Evolutionary conservation across 108 stramenopile genomes (phyloP).

Genomic region (Cyclotella choctawhatcheeana): DNA sequence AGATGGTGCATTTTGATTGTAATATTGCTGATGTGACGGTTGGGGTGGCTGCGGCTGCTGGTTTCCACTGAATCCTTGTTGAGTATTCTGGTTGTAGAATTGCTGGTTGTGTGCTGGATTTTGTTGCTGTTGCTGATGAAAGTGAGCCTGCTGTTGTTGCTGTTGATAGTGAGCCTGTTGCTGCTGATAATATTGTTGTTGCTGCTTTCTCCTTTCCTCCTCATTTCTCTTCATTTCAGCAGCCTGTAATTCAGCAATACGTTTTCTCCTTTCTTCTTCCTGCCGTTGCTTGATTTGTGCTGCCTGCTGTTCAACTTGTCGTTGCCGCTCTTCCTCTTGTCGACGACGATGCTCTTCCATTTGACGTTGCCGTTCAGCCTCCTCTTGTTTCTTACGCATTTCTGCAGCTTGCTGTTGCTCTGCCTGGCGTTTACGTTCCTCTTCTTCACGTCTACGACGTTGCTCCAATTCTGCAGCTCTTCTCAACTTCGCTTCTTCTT

Average conservation of each 20-base stretch:
- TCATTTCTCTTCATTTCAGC: slow-evolving; percentile 34
- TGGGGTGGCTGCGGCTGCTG: slow-evolving; percentile 45
- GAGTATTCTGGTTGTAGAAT: slow-evolving; percentile 34
- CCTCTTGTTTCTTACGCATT: slow-evolving; percentile 40
- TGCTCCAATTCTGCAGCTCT: slow-evolving; percentile 38
- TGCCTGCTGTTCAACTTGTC: slow-evolving; percentile 64
- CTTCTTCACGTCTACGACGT: slow-evolving; percentile 49
- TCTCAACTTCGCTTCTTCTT: slow-evolving; percentile 30
- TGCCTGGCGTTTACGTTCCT: slow-evolving; percentile 35
- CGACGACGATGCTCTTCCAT: slow-evolving; percentile 44
- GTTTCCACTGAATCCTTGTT: slow-evolving; percentile 35
- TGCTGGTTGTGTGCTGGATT: slow-evolving; percentile 51
- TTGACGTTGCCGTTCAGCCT: slow-evolving; percentile 24
- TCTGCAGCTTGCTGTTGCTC: slow-evolving; percentile 49
- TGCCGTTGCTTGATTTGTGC: slow-evolving; percentile 51
- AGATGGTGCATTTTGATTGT: slow-evolving; percentile 26
- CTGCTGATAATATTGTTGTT: slow-evolving; percentile 42
- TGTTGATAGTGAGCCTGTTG: slow-evolving; percentile 41
- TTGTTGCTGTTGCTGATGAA: slow-evolving; percentile 43
- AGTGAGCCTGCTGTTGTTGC: slow-evolving; percentile 46
- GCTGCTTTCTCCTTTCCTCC: slow-evolving; percentile 37
- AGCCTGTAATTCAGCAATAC: slow-evolving; percentile 39
- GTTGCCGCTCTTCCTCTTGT: slow-evolving; percentile 41
- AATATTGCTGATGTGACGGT: slow-evolving; percentile 29
- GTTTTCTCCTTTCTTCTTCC: slow-evolving; percentile 50